Percentiles rank a stretch among this genome's conserved stretches.
phyloP scores from a whole-genome alignment of 202 grass and related monocot genomes.

The Digitaria exilis region DNA sequence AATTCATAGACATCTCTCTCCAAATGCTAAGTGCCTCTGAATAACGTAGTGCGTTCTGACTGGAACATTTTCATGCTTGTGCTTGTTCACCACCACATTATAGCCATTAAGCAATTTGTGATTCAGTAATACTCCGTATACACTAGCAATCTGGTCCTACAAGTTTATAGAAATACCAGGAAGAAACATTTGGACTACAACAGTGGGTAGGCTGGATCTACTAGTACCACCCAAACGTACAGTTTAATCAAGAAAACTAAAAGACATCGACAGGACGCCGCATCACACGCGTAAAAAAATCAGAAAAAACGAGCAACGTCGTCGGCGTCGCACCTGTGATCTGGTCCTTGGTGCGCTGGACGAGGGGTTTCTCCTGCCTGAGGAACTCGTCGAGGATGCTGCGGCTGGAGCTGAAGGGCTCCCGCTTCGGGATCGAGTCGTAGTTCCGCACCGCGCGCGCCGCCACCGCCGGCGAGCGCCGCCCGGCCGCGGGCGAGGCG shows the following conservation, averaged over 20 bases:
- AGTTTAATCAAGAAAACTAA: not conserved
- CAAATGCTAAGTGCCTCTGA: not conserved
- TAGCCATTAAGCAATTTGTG: not conserved
- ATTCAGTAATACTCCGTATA: not conserved
- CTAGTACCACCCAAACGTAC: not conserved
- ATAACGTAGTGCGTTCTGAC: not conserved
- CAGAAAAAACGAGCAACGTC: not conserved
- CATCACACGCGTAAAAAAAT: constrained; percentile 7
- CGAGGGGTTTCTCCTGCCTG: constrained; percentile 61
- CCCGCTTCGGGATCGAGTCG: constrained; percentile 74
- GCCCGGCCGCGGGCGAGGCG: not conserved
- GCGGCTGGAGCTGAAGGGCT: constrained; percentile 69
- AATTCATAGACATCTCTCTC: too few species aligned
- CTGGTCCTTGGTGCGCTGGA: constrained; percentile 66
- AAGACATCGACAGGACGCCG: constrained; percentile 31
- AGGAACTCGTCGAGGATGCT: constrained; percentile 67
- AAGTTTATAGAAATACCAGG: not conserved
- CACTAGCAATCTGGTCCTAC: not conserved
- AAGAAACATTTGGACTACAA: not conserved
- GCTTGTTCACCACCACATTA: not conserved
- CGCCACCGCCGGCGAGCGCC: not conserved
- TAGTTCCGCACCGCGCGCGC: constrained; percentile 54
- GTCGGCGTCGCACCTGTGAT: too few species aligned
- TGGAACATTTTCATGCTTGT: not conserved
- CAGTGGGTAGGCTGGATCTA: not conserved